Conservation (phyloP, 345 rosid species). For the Eucalyptus grandis region DNA sequence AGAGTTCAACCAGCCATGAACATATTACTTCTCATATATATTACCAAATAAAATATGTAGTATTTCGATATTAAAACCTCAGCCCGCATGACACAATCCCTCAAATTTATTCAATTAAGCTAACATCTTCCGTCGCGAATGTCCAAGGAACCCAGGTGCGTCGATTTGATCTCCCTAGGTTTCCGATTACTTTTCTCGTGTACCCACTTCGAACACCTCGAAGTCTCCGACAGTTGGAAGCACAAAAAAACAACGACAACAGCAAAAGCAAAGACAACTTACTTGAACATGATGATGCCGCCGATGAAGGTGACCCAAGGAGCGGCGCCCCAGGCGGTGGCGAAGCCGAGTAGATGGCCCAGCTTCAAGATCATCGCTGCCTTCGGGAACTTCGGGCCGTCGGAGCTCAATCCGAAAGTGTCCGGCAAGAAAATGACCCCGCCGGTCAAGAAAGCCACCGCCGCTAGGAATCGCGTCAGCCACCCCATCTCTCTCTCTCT, state of each 20-base stretch:
- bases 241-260: not conserved
- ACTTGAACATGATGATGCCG: slow-evolving; percentile 99
- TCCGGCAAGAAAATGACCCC: slow-evolving; percentile 88
- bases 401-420: slow-evolving; percentile 62
- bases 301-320: slow-evolving; percentile 99
- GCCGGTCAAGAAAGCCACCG: slow-evolving; percentile 60
- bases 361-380: slow-evolving; percentile 47
- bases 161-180: not conserved
- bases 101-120: not conserved
- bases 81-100: not conserved
- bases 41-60: not conserved
- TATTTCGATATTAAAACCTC: not conserved
- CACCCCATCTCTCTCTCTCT: slow-evolving; percentile 46
- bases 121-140: not conserved
- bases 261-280: not conserved
- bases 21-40: not conserved
- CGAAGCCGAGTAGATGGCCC: slow-evolving; percentile 79
- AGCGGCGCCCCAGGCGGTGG: slow-evolving; percentile 95
- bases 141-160: not conserved
- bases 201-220: not conserved
- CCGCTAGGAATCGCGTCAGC: slow-evolving; percentile 57
- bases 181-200: not conserved
- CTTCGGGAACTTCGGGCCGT: not conserved
- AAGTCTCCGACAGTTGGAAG: not conserved
- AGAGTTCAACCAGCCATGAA: not conserved